Percentiles rank a stretch among this genome's conserved stretches.
Evolutionary conservation across 208 protist genomes (phyloP).

Genomic region (Wallacemonas sp.): DNA sequence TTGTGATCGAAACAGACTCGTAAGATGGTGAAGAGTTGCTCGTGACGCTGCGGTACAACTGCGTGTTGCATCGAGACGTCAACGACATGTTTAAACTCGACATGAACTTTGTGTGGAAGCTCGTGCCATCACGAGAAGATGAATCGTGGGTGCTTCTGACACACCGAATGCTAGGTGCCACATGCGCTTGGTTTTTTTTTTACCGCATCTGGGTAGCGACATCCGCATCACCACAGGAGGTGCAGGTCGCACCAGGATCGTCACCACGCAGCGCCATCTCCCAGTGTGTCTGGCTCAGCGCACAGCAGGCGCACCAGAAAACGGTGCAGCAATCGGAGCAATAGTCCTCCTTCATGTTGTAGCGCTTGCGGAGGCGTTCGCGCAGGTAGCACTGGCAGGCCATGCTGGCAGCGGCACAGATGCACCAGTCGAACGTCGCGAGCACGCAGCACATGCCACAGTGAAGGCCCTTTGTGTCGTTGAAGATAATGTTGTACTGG

Average conservation of each 20-base stretch:
- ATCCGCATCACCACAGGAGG: constrained; percentile 1
- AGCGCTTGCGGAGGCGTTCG: neutral
- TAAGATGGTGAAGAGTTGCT: too few relatives aligned
- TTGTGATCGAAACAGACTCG: too few relatives aligned
- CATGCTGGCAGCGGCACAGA: neutral
- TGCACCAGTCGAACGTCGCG: neutral
- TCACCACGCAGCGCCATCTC: constrained; percentile 8
- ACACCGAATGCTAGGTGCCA: too few relatives aligned
- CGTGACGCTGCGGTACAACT: too few relatives aligned
- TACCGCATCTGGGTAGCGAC: neutral
- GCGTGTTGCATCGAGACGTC: too few relatives aligned
- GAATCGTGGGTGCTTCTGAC: too few relatives aligned
- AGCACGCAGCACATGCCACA: constrained; percentile 13
- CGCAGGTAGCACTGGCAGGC: neutral
- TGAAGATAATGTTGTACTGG: constrained; percentile 43
- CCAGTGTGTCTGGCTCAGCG: constrained; percentile 10
- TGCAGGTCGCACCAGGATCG: constrained; percentile 12
- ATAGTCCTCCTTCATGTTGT: constrained; percentile 5
- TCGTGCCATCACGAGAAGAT: too few relatives aligned
- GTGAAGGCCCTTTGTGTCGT: constrained; percentile 24
- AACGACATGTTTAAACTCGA: too few relatives aligned
- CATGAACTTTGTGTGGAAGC: too few relatives aligned
- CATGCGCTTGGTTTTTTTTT: neutral
- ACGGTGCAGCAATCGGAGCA: constrained; percentile 3
- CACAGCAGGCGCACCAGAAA: constrained; percentile 1